A percentile compares a stretch with the other conserved stretches of the same genome.
Conservation (phyloP, 805 yeast species). For the Komagataella phaffii region DNA sequence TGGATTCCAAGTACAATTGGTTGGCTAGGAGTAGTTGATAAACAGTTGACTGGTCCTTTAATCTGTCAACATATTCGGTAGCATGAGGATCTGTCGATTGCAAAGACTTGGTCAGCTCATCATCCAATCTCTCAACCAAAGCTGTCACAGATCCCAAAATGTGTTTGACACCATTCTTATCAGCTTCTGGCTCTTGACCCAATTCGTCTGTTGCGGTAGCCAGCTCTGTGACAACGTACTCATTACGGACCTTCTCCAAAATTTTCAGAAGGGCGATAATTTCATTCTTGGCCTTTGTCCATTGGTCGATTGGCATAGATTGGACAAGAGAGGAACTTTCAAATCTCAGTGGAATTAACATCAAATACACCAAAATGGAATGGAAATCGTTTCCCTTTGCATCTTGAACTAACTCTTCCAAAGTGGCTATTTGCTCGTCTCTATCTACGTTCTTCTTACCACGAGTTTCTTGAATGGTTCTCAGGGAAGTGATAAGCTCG, state of each 20-base stretch:
- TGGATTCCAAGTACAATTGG: slow-evolving; percentile 72
- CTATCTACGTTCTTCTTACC: slow-evolving; percentile 92
- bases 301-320: slow-evolving; percentile 66
- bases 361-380: slow-evolving; percentile 60
- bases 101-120: slow-evolving; percentile 80
- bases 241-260: slow-evolving; percentile 44
- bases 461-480: slow-evolving; percentile 71
- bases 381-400: slow-evolving; percentile 55
- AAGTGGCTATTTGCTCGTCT: slow-evolving; percentile 55
- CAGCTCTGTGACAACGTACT: slow-evolving; percentile 62
- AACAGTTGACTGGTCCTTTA: slow-evolving; percentile 72
- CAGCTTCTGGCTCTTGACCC: slow-evolving; percentile 54
- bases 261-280: slow-evolving; percentile 48
- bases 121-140: slow-evolving; percentile 85
- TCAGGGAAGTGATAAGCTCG: slow-evolving; percentile 58
- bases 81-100: slow-evolving; percentile 91
- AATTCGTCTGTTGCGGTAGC: slow-evolving; percentile 63
- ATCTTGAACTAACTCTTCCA: slow-evolving; percentile 43
- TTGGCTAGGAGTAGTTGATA: slow-evolving; percentile 71
- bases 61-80: slow-evolving; percentile 80
- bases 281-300: slow-evolving; percentile 62
- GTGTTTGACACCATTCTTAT: slow-evolving; percentile 53
- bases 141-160: slow-evolving; percentile 79
- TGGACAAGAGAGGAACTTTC: slow-evolving; percentile 59
- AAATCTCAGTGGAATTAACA: slow-evolving; percentile 78